A percentile compares a stretch with the other conserved stretches of the same genome.
These are phyloP conservation scores for Crotalaria pallida DNA, from an alignment of 306 rosid species.

Conservation along the genomic window DNA sequence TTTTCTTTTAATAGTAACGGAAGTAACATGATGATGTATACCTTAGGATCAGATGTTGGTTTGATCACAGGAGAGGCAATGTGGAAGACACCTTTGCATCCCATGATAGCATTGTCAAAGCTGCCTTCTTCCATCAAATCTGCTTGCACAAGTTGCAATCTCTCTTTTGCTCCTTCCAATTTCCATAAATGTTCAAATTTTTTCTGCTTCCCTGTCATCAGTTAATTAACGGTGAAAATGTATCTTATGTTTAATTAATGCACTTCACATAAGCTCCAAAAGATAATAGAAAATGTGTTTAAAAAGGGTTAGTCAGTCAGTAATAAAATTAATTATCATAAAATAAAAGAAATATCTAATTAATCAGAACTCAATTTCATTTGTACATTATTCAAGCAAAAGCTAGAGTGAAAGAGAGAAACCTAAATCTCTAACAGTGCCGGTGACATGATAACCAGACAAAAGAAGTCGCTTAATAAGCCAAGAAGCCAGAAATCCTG, in stretches of 20 bases:
- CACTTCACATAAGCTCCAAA: too few species aligned
- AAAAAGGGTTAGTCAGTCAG: too few species aligned
- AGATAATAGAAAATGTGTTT: too few species aligned
- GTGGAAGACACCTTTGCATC: slow-evolving; percentile 85
- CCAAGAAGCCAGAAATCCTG: slow-evolving; percentile 86
- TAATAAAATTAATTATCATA: too few species aligned
- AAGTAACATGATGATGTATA: too few species aligned
- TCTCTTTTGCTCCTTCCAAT: slow-evolving; percentile 81
- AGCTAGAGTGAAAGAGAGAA: not conserved
- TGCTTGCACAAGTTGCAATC: slow-evolving; percentile 62
- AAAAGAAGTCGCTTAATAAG: slow-evolving; percentile 69
- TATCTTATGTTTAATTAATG: too few species aligned
- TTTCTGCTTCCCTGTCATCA: slow-evolving; percentile 44
- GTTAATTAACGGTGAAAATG: too few species aligned
- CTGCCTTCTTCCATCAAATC: slow-evolving; percentile 68
- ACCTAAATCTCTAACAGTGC: slow-evolving; percentile 87
- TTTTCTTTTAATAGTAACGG: too few species aligned
- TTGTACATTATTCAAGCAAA: not conserved
- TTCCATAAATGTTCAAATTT: slow-evolving; percentile 66
- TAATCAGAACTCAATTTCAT: not conserved
- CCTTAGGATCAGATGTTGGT: slow-evolving; percentile 67
- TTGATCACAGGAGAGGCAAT: slow-evolving; percentile 81
- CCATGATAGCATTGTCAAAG: slow-evolving; percentile 72
- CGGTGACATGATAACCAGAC: slow-evolving; percentile 66
- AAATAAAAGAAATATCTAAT: not conserved